Evolutionary conservation across 306 rosid genomes (phyloP).

Genomic region (Pyrus bretschneideri): DNA sequence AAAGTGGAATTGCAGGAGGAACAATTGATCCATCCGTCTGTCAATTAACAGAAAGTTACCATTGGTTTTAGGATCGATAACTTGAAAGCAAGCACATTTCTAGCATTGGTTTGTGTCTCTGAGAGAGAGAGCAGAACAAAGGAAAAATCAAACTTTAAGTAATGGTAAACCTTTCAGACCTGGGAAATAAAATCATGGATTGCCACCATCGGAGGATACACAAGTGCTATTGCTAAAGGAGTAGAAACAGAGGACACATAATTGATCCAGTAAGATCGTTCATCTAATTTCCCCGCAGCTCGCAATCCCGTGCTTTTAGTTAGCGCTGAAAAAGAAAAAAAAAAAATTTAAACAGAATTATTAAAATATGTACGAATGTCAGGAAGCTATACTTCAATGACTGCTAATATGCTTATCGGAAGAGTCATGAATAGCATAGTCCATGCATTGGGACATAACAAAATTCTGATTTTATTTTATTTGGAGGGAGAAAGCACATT

Average conservation of each 20-base stretch:
- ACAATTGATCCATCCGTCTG: slow-evolving; percentile 58
- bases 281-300: slow-evolving; percentile 68
- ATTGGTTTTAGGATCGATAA: neutral
- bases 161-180: slow-evolving; percentile 28
- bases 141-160: neutral
- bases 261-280: slow-evolving; percentile 72
- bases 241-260: slow-evolving; percentile 58
- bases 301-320: slow-evolving; percentile 68
- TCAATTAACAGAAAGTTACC: neutral
- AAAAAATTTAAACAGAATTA: slow-evolving; percentile 7
- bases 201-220: slow-evolving; percentile 79
- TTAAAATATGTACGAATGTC: slow-evolving; percentile 3
- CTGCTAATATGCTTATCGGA: neutral
- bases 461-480: neutral
- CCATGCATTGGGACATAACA: neutral
- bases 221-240: slow-evolving; percentile 70
- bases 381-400: neutral
- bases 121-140: neutral
- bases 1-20: slow-evolving; percentile 72
- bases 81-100: neutral
- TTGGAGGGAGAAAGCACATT: neutral
- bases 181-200: slow-evolving; percentile 61
- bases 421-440: neutral
- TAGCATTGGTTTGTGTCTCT: neutral
- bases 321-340: slow-evolving; percentile 50